These are phyloP conservation scores for Podospora appendiculata DNA, from an alignment of 495 filamentous ascomycete species.

Conservation along the genomic window DNA sequence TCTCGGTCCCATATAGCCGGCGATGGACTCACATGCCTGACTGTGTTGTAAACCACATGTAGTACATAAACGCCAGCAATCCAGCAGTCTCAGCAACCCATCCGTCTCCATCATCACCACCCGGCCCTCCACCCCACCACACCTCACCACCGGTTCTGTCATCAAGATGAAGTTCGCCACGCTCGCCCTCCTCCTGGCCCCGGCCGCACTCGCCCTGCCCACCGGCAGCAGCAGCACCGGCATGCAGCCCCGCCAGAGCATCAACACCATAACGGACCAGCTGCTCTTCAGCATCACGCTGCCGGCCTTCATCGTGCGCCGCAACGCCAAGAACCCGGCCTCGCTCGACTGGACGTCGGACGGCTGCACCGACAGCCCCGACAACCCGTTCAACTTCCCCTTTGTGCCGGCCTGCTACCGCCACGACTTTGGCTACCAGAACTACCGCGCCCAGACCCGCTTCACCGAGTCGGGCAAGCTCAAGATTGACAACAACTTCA, in stretches of 20 bases:
- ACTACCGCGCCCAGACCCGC: slow-evolving; percentile 32
- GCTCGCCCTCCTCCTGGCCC: slow-evolving; percentile 12
- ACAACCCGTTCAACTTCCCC: slow-evolving; percentile 37
- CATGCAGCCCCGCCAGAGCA: not conserved
- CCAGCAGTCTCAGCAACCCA: too few species aligned
- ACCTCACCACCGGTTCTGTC: not conserved
- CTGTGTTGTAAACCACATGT: too few species aligned
- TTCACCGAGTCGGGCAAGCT: slow-evolving; percentile 27
- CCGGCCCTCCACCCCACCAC: not conserved
- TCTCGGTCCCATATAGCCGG: too few species aligned
- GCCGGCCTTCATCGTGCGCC: slow-evolving; percentile 18
- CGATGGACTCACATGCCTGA: too few species aligned
- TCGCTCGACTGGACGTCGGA: slow-evolving; percentile 34
- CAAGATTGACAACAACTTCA: slow-evolving; percentile 37
- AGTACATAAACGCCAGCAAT: too few species aligned
- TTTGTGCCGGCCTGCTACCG: slow-evolving; percentile 35
- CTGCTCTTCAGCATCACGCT: slow-evolving; percentile 26
- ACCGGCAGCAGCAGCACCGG: not conserved
- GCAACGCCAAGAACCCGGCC: slow-evolving; percentile 22
- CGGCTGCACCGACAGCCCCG: slow-evolving; percentile 34
- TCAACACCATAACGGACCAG: slow-evolving; percentile 25
- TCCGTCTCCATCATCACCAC: not conserved
- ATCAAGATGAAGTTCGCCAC: slow-evolving; percentile 21
- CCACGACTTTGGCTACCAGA: slow-evolving; percentile 44
- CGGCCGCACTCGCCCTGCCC: slow-evolving; percentile 15